Base-by-base conservation (phyloP, 2,329 filamentous ascomycete genomes). In the Venturia pyrina region DNA sequence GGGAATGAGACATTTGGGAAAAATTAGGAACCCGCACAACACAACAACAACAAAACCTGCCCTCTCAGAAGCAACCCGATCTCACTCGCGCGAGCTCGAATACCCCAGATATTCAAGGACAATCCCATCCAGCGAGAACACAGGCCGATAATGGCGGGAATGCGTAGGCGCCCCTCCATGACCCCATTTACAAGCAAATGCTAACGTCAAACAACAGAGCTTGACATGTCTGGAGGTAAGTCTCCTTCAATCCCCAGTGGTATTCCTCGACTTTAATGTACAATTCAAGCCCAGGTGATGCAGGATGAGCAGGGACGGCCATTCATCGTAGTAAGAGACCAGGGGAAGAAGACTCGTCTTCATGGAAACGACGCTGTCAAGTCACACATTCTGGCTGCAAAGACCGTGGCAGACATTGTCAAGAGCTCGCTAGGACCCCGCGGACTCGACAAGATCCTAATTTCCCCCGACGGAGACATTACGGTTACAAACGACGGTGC, bases 401-500 rank as follows among this genome's bases (percentile, higher is more conserved):
- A 93, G 76, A 98, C 95, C 67, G 93, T 99, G 72, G 90, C 95
- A 71, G 96, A 92, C 80, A 95, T 99, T 72, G 91, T 99, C 79
- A 97, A 96, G 83, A 95, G 91, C 68, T 99, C 96, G 70, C 84
- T 99, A 72, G 95, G 95, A 63, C 95, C 95, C 65, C 89, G 95
- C 72, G 95, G 95, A 69, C 87, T 99, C 75, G 95, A 99, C 83
- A 99, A 99, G 83, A 99, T 99, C 75, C 86, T 99, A 72, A 99
- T 99, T 73, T 99, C 95, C 63, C 90, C 95, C 68, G 95, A 99
- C 77, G 95, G 95, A 77, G 95, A 99, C 79, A 99, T 99, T 77
- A 99, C 95, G 68, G 92, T 99, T 69, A 99, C 95, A 71, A 99
- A 99, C 81, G 95, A 99, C 80, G 95, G 95, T 73, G 96, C 96